Evolutionary conservation across 306 rosid species (phyloP).

Genomic region (Sechiopsis laciniata): DNA sequence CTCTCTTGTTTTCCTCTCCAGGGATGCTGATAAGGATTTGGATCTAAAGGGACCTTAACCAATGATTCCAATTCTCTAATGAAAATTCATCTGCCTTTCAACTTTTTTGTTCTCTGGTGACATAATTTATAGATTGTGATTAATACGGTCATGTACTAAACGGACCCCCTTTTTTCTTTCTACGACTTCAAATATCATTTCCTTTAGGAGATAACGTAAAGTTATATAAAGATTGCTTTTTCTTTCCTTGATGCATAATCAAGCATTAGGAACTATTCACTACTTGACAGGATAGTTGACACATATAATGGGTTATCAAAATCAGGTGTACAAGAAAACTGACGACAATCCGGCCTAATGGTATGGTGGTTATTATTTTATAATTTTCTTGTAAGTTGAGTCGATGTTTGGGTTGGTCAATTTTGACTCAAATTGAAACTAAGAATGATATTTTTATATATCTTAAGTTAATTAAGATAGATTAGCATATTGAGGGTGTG

Average conservation of each 20-base stretch:
- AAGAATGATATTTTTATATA: no score
- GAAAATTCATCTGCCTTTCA: conserved; percentile 2
- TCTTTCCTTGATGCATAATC: neutral
- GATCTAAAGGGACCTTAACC: neutral
- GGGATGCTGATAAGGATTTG: conserved; percentile 10
- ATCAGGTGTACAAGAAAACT: no score
- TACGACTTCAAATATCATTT: neutral
- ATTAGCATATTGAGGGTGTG: no score
- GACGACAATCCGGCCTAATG: no score
- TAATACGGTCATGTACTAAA: neutral
- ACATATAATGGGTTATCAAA: no score
- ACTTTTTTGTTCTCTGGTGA: neutral
- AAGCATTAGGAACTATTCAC: no score
- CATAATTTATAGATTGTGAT: neutral
- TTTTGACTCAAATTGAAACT: no score
- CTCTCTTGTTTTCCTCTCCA: neutral
- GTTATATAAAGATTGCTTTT: neutral
- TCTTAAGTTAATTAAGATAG: no score
- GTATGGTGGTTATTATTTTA: no score
- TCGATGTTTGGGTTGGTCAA: no score
- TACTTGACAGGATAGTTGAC: no score
- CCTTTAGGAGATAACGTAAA: neutral
- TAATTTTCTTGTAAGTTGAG: no score
- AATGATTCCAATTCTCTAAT: neutral
- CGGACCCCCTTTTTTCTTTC: neutral